These are phyloP conservation scores for Aureobasidium sp. DNA, from an alignment of 2,329 filamentous ascomycete species.

Conservation along the genomic window DNA sequence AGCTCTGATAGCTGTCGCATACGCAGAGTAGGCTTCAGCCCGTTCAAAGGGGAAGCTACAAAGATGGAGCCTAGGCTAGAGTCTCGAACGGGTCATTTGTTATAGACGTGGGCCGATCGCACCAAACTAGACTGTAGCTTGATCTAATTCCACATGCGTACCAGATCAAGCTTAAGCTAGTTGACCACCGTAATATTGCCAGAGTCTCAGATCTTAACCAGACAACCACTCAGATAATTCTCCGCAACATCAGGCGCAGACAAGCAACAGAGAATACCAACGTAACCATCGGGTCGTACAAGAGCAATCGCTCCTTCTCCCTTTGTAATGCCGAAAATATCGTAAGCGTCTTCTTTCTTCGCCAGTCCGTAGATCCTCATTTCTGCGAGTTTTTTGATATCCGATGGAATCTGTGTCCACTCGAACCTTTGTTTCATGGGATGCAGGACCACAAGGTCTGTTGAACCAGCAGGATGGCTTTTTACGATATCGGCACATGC, in stretches of 20 bases:
- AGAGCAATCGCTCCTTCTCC: constrained; percentile 48
- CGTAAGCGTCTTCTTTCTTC: constrained; percentile 31
- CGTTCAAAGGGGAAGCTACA: no score
- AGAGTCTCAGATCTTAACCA: neutral
- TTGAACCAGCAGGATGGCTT: constrained; percentile 11
- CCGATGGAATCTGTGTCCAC: constrained; percentile 18
- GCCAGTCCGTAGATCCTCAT: constrained; percentile 17
- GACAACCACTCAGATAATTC: neutral
- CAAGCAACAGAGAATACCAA: constrained; percentile 25
- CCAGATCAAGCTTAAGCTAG: no score
- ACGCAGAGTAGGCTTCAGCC: no score
- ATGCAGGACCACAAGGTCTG: constrained; percentile 17
- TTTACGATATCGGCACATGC: constrained; percentile 13
- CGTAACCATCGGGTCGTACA: constrained; percentile 57
- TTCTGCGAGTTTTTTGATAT: constrained; percentile 15
- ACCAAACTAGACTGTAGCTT: no score
- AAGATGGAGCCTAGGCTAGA: no score
- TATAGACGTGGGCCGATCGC: no score
- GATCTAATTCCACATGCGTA: no score
- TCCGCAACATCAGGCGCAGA: neutral
- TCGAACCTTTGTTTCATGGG: constrained; percentile 14
- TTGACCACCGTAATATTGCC: no score
- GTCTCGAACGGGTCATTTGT: no score
- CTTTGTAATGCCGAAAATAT: constrained; percentile 49
- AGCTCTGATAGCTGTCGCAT: no score